phyloP scores from a whole-genome alignment of 2,329 filamentous ascomycete genomes.

The Rhinocladiella mackenziei region DNA sequence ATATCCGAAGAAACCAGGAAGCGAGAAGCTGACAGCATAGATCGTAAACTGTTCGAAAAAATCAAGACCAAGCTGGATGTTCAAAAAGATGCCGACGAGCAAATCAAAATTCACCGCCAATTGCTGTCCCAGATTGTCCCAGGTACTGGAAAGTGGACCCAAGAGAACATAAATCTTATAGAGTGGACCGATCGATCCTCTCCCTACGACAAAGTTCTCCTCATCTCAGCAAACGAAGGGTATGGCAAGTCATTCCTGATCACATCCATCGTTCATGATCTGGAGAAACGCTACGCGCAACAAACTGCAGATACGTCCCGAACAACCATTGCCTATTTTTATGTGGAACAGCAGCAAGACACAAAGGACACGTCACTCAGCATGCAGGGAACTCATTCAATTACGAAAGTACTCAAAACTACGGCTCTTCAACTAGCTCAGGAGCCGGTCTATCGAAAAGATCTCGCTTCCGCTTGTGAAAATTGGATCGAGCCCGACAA shows the following conservation, averaged over 20 bases:
- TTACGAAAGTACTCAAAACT: conserved; percentile 1
- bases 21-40: not conserved
- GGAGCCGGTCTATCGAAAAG: conserved; percentile 4
- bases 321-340: not conserved
- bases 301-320: not conserved
- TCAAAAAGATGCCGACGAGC: not conserved
- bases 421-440: not conserved
- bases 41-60: not conserved
- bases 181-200: not conserved
- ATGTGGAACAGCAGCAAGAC: conserved; percentile 1
- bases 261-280: not conserved
- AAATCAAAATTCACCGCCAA: not conserved
- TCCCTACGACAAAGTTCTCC: not conserved
- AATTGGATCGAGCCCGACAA: conserved; percentile 2
- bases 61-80: conserved; percentile 3
- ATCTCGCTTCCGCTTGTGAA: conserved; percentile 1
- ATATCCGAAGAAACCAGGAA: not conserved
- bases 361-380: not conserved
- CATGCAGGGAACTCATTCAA: not conserved
- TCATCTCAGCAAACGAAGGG: conserved; percentile 2
- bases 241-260: conserved; percentile 3
- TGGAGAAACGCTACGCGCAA: not conserved
- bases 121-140: not conserved
- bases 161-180: not conserved
- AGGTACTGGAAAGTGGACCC: conserved; percentile 1